Evolutionary conservation across 2,329 filamentous ascomycete species (phyloP), one percentile per base, ranked within the genome.

Genomic region (Trichothecium roseum): DNA sequence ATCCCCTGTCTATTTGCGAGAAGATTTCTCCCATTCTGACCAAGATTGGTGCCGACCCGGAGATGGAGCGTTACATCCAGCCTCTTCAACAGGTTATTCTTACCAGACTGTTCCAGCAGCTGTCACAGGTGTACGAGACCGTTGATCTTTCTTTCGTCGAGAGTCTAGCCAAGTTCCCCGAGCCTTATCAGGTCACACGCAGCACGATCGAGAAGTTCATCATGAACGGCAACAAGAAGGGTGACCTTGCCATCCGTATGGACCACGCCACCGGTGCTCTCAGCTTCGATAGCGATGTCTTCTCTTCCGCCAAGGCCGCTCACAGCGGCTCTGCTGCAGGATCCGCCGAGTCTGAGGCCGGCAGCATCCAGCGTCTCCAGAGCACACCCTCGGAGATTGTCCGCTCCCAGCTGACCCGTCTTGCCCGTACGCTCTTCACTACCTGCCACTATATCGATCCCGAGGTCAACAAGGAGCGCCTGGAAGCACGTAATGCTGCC

Each of bases 191-290:
- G 64, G 87, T 96, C 47, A 83, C 76, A 44, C 80, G 84, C 36
- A 78, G 81, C 46, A 94, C 85, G 42, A 93, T 98, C 47, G 91
- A 98, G 71, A 98, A 96, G 68, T 98, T 98, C 72, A 96, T 98
- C 72, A 98, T 98, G 91, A 98, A 98, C 62, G 91, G 91, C 44
- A 96, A 94, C 75, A 98, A 98, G 78, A 98, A 98, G 76, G 91
- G 91, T 38, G 91, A 98, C 51, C 74, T 98, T 31, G 84, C 91
- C 36, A 93, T 98, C 50, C 87, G 91, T 42, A 86, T 96, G 63
- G 85, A 96, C 56, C 91, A 98, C 56, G 87, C 87, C 42, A 89
- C 88, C 36, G 87, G 91, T 41, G 84, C 95, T 34, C 76, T 98
- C 41, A 95, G 87, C 58, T 98, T 98, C 51, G 91, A 98, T 59